phyloP scores from a whole-genome alignment of 495 filamentous ascomycete species.

The Astrocystis sublimbata region DNA sequence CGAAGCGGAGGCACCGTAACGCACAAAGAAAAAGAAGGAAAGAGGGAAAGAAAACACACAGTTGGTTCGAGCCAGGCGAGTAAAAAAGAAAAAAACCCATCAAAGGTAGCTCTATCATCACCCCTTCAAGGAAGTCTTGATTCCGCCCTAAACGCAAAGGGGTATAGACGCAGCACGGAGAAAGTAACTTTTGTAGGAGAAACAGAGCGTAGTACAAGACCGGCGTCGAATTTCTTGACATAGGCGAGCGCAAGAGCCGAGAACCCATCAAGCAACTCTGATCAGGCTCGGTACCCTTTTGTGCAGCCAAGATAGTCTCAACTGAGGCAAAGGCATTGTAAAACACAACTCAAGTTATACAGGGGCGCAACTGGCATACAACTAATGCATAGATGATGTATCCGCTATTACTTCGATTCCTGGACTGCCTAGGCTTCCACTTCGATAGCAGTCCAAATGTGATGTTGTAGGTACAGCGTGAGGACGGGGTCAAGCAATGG shows the following conservation, averaged over 20 bases:
- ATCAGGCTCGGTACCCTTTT: not conserved
- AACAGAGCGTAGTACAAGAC: not conserved
- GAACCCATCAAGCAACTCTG: not conserved
- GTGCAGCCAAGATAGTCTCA: not conserved
- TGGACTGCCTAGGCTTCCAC: not conserved
- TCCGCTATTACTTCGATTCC: not conserved
- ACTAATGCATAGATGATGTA: not conserved
- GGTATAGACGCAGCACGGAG: conserved; percentile 17
- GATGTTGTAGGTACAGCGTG: not conserved
- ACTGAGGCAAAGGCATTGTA: not conserved
- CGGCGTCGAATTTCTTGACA: not conserved
- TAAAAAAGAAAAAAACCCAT: not conserved
- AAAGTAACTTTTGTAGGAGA: conserved; percentile 16
- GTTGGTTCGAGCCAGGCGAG: not conserved
- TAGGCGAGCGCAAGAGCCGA: not conserved
- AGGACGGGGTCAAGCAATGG: not conserved
- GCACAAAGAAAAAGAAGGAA: too few species aligned
- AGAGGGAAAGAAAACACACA: conserved; percentile 8
- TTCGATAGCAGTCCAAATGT: not conserved
- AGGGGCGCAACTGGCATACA: not conserved
- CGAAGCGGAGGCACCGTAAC: not conserved
- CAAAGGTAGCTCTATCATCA: conserved; percentile 1
- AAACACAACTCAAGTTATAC: not conserved
- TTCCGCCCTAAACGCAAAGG: conserved; percentile 11
- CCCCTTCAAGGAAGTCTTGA: not conserved